Percentiles rank a stretch among this genome's conserved stretches.
These are phyloP conservation scores for Purshia tridentata DNA, from an alignment of 306 rosid genomes.

Conservation along the genomic window DNA sequence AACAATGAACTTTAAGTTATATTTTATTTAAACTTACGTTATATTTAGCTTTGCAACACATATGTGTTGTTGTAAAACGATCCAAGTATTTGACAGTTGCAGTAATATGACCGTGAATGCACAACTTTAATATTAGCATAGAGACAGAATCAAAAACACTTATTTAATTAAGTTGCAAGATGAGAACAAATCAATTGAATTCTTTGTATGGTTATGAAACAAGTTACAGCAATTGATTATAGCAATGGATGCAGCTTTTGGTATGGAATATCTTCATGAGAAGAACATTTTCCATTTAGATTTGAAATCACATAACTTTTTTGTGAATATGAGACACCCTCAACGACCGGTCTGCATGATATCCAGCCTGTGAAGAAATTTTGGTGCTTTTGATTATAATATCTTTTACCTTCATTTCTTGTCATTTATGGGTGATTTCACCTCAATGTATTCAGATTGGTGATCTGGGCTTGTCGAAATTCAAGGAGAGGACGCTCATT, in stretches of 20 bases:
- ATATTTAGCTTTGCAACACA: background rate
- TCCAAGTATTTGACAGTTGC: background rate
- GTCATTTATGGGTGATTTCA: background rate
- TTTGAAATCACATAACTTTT: constrained; percentile 40
- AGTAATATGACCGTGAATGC: background rate
- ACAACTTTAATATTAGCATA: background rate
- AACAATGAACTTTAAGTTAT: background rate
- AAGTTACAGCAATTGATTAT: constrained; percentile 19
- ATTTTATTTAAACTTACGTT: background rate
- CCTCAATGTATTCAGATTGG: constrained; percentile 29
- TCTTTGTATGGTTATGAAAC: background rate
- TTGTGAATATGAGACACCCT: constrained; percentile 37
- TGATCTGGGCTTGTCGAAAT: constrained; percentile 38
- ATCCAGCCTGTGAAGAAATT: background rate
- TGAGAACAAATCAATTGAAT: background rate
- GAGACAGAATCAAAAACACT: background rate
- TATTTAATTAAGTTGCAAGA: too few species aligned
- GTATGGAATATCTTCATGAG: constrained; percentile 38
- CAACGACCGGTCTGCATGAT: constrained; percentile 38
- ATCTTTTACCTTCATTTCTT: background rate
- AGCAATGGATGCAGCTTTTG: constrained; percentile 41
- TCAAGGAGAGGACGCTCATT: constrained; percentile 29
- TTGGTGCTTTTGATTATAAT: background rate
- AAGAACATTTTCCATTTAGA: constrained; percentile 38
- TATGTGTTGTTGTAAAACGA: background rate